Percentiles rank a stretch among this genome's conserved stretches.
phyloP scores from a whole-genome alignment of 2,329 filamentous ascomycete species.

The Fusarium abutilonis region DNA sequence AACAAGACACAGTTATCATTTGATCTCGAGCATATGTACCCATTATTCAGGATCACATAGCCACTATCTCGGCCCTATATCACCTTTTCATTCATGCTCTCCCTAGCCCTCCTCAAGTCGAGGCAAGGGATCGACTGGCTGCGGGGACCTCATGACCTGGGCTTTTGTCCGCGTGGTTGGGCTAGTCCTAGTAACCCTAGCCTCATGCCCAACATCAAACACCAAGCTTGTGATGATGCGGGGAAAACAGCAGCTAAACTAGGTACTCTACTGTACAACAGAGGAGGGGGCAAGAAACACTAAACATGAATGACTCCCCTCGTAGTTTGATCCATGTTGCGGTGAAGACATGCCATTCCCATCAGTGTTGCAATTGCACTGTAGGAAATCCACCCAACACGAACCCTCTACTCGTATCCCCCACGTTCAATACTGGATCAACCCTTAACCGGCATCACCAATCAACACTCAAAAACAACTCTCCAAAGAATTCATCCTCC shows the following conservation, averaged over 20 bases:
- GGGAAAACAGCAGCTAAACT: conserved; percentile 12
- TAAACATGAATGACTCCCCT: conserved; percentile 23
- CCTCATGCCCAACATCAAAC: conserved; percentile 32
- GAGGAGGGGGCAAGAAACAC: neutral
- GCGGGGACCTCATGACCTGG: conserved; percentile 33
- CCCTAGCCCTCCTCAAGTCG: neutral
- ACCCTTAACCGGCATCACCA: conserved; percentile 8
- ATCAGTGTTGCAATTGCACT: neutral
- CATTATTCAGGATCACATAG: conserved; percentile 12
- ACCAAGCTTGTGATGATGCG: conserved; percentile 31
- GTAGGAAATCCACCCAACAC: neutral
- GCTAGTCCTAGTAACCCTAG: conserved; percentile 9
- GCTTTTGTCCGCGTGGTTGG: conserved; percentile 29
- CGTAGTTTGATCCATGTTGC: conserved; percentile 15
- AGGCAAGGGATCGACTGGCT: conserved; percentile 7
- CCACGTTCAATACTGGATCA: conserved; percentile 7
- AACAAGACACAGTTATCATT: conserved; percentile 17
- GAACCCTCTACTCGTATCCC: conserved; percentile 17
- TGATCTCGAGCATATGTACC: conserved; percentile 10
- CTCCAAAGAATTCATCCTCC: conserved; percentile 1
- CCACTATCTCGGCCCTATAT: conserved; percentile 13
- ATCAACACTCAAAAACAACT: neutral
- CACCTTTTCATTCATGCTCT: conserved; percentile 2
- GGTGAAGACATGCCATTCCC: conserved; percentile 16
- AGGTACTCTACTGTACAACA: neutral